Base-by-base conservation (phyloP, 2,329 filamentous ascomycete species). In the Thelonectria discophora region DNA sequence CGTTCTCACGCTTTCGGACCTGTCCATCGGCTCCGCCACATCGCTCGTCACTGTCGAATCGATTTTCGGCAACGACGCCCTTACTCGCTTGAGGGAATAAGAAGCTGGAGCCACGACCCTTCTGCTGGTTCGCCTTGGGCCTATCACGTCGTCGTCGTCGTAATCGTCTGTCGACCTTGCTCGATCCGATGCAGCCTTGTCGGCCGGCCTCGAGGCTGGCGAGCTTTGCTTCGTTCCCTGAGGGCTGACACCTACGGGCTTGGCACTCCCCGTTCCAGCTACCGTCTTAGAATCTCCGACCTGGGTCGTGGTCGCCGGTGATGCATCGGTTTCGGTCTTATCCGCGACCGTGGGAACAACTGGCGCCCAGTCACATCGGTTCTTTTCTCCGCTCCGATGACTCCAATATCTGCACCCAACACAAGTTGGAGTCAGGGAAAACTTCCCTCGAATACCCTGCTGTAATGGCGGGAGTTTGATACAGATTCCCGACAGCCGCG, bases 391-490 rank as follows among this genome's bases (percentile, higher is more conserved):
- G 6, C 71, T 67, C 2, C 70, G 51, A 30, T 71, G 60, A 7
- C 64, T 60, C 30, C 62, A 72, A 59, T 78, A 79, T 34, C 61
- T 69, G 43, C 74, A 77, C 3, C 73, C 69, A 0, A 75, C 73
- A 58, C 76, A 79, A 5, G 69, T 66, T 8, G 49, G 46, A 2
- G 53, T 13, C 5, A 49, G 46, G 39, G 63, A 67, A 32, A 77
- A 73, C 1, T 66, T 49, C 8, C 52, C 32, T 18, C 65, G 68
- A 1, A 69, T 64, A 3, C 56, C 47, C 0, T 32, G 9, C 1
- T 72, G 56, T 47, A 77, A 27, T 2, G 34, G 7, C 0, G 75
- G 69, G 13, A 76, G 54, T 2, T 64, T 65, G 3, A 79, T 60
- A 55, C 76, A 79, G 1, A 56, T 56, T 0, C 55, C 42, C 1